A percentile compares a stretch with the other conserved stretches of the same genome.
These are phyloP conservation scores for Podila verticillata DNA, from an alignment of 192 early-diverging fungal species.

Conservation along the genomic window DNA sequence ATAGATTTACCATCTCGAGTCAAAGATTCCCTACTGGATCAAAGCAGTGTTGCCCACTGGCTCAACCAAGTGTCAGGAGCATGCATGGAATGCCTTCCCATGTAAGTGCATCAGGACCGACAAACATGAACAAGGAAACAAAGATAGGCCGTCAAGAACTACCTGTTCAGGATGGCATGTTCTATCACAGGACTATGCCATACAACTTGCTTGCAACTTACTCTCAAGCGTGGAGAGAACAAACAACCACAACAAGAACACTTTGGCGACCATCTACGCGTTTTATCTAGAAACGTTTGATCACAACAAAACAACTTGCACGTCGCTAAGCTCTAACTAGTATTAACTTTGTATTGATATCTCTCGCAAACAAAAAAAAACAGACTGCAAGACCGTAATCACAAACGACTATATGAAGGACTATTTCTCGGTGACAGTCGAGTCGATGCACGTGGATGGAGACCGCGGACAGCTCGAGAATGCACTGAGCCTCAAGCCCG, in stretches of 20 bases:
- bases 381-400: conserved; percentile 45
- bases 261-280: too few species aligned
- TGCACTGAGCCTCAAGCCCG: conserved; percentile 55
- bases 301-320: too few species aligned
- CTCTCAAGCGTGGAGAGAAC: too few species aligned
- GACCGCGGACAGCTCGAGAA: conserved; percentile 79
- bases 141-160: neutral
- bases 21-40: conserved; percentile 68
- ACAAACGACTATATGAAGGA: conserved; percentile 78
- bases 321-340: too few species aligned
- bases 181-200: too few species aligned
- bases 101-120: conserved; percentile 45
- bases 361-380: too few species aligned
- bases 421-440: conserved; percentile 75
- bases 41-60: conserved; percentile 70
- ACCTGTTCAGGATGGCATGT: too few species aligned
- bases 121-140: neutral
- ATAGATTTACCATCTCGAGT: conserved; percentile 50
- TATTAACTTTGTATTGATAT: too few species aligned
- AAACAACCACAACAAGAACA: too few species aligned
- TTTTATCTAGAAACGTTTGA: too few species aligned
- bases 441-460: conserved; percentile 74
- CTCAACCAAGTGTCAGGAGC: conserved; percentile 76
- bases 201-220: too few species aligned
- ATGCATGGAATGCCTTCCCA: conserved; percentile 88